Base-by-base conservation (phyloP, 2,329 filamentous ascomycete genomes). In the Aspergillus ustus region DNA sequence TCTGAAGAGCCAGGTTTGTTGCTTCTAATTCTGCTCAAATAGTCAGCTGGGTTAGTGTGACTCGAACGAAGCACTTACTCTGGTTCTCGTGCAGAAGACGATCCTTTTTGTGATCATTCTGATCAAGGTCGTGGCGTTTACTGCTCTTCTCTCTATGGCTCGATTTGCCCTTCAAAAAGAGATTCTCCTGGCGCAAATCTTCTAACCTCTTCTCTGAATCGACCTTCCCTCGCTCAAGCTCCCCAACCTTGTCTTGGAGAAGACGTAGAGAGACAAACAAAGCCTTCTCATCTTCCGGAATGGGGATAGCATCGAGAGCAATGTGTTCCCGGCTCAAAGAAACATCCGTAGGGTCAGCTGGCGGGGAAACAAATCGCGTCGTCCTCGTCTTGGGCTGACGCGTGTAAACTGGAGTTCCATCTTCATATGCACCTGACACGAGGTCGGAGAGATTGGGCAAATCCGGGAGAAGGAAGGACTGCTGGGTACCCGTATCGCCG, bases 251-350 rank as follows among this genome's bases (percentile, higher is more conserved):
- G 46, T 87, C 85, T 65, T 87, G 82, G 11, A 88, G 73, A 19
- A 85, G 74, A 56, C 86, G 81, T 17, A 89, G 76, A 11, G 85
- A 85, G n/a, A 84, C 80, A 68, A 87, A 87, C 52, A 89, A 82
- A 2, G 83, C 83, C 71, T 89, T 87, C 65, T 89, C 87, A 52
- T 89, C 86, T 13, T 84, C 80, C 0, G 86, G 86, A 50, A 88
- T 80, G 0, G 84, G 81, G 11, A 88, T 77, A 13, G 81, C 79
- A 43, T 86, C 81, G 20, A 89, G 74, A 0, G 81, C 79, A 13
- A 79, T 71, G 67, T 87, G 79, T 43, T 75, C 71, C 13, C 70
- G 73, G 20, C 71, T 69, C 34, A 75, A 60, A 15, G 73, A 74
- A 17, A 69, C 62, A 28, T 76, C 72, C 7, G 69, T 68, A 45